These are phyloP conservation scores for Rosa persica DNA, from an alignment of 306 rosid genomes.

Conservation along the genomic window DNA sequence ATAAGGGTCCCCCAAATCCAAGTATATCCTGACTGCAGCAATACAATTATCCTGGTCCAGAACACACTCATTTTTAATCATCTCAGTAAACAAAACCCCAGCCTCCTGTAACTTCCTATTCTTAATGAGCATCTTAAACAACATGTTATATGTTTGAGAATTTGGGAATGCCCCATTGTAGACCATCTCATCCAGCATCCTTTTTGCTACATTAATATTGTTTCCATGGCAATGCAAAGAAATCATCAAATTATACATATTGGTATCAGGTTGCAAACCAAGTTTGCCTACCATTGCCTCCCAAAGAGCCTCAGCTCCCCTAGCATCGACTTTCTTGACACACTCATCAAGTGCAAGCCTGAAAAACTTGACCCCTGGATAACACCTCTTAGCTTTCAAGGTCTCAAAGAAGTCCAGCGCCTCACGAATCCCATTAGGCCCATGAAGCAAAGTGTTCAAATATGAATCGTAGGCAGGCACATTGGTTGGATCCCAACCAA, in stretches of 20 bases:
- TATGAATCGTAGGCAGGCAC: conserved; percentile 58
- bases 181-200: conserved; percentile 59
- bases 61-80: conserved; percentile 66
- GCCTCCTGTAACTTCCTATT: conserved; percentile 50
- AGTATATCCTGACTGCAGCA: conserved; percentile 44
- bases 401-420: conserved; percentile 42
- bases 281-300: conserved; percentile 37
- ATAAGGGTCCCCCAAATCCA: conserved; percentile 42
- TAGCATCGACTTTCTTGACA: conserved; percentile 36
- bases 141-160: conserved; percentile 45
- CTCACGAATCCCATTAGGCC: conserved; percentile 43
- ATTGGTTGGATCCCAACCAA: conserved; percentile 68
- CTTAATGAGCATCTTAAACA: conserved; percentile 51
- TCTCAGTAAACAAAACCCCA: conserved; percentile 43
- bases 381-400: conserved; percentile 51
- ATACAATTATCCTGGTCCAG: conserved; percentile 53
- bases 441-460: conserved; percentile 49
- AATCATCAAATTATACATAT: conserved; percentile 57
- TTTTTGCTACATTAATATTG: conserved; percentile 34
- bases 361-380: conserved; percentile 59
- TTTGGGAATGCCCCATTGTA: conserved; percentile 51
- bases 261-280: conserved; percentile 34
- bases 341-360: conserved; percentile 57
- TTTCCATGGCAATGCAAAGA: conserved; percentile 40
- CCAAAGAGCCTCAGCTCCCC: conserved; percentile 55